Evolutionary conservation across 495 filamentous ascomycete genomes (phyloP), one percentile per base, ranked within the genome.

Genomic region (Hypomontagnella monticulosa): DNA sequence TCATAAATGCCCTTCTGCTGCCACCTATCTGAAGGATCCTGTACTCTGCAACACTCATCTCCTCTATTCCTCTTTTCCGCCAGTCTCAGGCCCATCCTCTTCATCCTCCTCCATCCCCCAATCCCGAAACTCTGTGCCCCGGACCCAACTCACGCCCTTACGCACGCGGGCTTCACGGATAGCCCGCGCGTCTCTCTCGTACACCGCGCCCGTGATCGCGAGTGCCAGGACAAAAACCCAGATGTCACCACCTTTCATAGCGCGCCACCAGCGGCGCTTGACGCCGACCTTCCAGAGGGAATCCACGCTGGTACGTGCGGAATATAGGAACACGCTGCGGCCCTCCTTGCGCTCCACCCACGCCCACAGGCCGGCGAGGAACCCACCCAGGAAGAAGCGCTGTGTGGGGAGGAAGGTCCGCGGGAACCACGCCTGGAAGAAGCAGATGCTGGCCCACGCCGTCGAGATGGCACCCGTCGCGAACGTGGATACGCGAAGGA

Each of bases 221-320:
- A 96, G 81, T 23, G 91, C 88, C 18, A 85, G 67, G 6, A 92
- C 88, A 73, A 99, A 90, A 2, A 99, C 73, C 81, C 87, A 83
- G 19, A 97, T 84, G 75, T 97, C 94, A 4, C 93, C 93, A 27
- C 89, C 87, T 48, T 82, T 87, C 71, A 94, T 80, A 5, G 91
- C 91, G 53, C 81, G 86, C 91, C 94, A 96, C 81, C 89, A 88
- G 3, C 91, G 84, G 33, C 87, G 81, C 85, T 98, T 98, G 46
- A 88, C 85, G 9, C 93, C 91, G 0, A 96, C 90, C 80, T 97
- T 97, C 92, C 92, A 98, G 41, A 91, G 72, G 34, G 85, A 89
- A 69, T 97, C 90, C 30, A 97, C 78, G 37, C 89, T 91, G 7
- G 87, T 72, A 16, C 93, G 83, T 57, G 88, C 87, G 41, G 85